Evolutionary conservation across 2,329 filamentous ascomycete genomes (phyloP).

Genomic region (Paecilomyces fulvus): DNA sequence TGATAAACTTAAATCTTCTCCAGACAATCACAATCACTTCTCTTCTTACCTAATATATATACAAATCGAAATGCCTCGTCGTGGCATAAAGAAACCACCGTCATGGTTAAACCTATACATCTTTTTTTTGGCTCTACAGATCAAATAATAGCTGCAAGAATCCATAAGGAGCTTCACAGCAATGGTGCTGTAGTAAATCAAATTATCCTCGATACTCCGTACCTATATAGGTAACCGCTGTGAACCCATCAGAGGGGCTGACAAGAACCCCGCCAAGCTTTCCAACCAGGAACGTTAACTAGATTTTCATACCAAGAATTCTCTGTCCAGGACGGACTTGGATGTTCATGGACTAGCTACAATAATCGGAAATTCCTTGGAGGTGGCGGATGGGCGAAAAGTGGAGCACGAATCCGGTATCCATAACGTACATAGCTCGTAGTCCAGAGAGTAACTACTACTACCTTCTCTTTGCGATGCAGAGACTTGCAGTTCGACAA

Average conservation of each 20-base stretch:
- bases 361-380: not conserved
- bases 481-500: not conserved
- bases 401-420: not conserved
- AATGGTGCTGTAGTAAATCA: not conserved
- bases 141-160: not conserved
- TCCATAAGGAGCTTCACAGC: not conserved
- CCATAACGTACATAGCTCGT: not conserved
- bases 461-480: not conserved
- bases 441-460: not conserved
- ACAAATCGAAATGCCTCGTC: not conserved
- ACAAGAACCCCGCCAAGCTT: not conserved
- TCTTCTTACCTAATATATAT: not conserved
- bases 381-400: not conserved
- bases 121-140: not conserved
- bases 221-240: not conserved
- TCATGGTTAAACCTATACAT: too few species aligned
- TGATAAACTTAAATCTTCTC: not conserved
- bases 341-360: not conserved
- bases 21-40: not conserved
- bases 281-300: not conserved
- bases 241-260: too few species aligned
- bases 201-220: not conserved
- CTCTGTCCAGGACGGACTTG: not conserved
- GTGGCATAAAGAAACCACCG: too few species aligned
- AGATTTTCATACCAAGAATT: not conserved